These are phyloP conservation scores for Carnegiea gigantea DNA, from an alignment of 179 eudicot species.

Conservation along the genomic window DNA sequence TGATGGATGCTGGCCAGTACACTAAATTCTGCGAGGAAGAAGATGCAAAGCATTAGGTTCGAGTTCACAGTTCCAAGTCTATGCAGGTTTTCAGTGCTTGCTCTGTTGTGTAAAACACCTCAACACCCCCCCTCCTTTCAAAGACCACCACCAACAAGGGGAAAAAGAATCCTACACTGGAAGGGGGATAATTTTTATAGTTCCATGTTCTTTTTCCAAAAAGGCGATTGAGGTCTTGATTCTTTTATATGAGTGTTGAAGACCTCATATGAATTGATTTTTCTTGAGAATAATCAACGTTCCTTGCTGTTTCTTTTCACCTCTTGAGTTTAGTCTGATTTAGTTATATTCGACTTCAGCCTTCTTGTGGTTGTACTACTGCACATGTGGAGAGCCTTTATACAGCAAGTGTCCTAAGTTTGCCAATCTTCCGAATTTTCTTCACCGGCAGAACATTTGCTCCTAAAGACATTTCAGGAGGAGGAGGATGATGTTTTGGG, in stretches of 20 bases:
- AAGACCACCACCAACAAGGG: too few species aligned
- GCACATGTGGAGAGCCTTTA: too few species aligned
- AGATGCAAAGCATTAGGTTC: slow-evolving; percentile 59
- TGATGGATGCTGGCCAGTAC: slow-evolving; percentile 77
- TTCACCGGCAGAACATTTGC: too few species aligned
- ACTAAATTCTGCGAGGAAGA: slow-evolving; percentile 91
- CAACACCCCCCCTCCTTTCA: not conserved
- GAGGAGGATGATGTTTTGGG: too few species aligned
- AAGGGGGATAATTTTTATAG: not conserved
- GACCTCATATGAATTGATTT: slow-evolving; percentile 1
- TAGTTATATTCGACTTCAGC: too few species aligned
- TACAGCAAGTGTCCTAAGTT: too few species aligned
- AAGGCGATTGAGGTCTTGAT: not conserved
- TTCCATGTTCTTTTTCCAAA: not conserved
- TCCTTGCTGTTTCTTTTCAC: not conserved
- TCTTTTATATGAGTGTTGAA: not conserved
- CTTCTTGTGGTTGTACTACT: too few species aligned
- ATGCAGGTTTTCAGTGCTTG: slow-evolving; percentile 9
- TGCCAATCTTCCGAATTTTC: too few species aligned
- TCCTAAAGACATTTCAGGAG: too few species aligned
- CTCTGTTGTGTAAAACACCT: not conserved
- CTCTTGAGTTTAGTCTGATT: not conserved
- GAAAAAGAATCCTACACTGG: not conserved
- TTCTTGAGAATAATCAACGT: slow-evolving; percentile 3
- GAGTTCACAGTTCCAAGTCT: not conserved